These are phyloP conservation scores for Exophiala alcalophila DNA, from an alignment of 2,329 filamentous ascomycete species.

Conservation along the genomic window DNA sequence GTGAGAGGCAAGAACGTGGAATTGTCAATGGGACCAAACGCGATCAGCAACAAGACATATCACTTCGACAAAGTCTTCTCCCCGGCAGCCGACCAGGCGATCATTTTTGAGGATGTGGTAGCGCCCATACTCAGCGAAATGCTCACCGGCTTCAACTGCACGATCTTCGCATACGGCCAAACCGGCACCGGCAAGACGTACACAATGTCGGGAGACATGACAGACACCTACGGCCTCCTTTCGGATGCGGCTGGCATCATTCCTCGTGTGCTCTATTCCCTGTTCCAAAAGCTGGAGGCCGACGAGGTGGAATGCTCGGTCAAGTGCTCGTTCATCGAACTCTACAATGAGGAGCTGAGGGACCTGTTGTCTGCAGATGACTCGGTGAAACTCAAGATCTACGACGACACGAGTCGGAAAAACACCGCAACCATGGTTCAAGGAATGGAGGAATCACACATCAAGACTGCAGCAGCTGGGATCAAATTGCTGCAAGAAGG, in stretches of 20 bases:
- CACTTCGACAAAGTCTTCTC: conserved; percentile 97
- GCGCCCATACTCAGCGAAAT: conserved; percentile 94
- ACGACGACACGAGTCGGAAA: conserved; percentile 81
- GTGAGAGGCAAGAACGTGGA: conserved; percentile 80
- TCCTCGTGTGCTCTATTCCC: conserved; percentile 78
- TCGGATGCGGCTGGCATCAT: conserved; percentile 94
- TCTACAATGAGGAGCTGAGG: conserved; percentile 96
- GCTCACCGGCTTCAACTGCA: conserved; percentile 92
- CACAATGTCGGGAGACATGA: conserved; percentile 98
- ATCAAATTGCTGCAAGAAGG: conserved; percentile 86
- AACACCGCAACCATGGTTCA: conserved; percentile 87
- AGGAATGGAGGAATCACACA: conserved; percentile 95
- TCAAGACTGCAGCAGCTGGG: conserved; percentile 77
- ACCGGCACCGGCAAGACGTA: conserved; percentile 98
- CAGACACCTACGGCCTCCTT: conserved; percentile 75
- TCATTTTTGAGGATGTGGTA: conserved; percentile 94
- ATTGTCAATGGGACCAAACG: conserved; percentile 86
- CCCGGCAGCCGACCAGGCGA: conserved; percentile 85
- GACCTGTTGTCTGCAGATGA: conserved; percentile 84
- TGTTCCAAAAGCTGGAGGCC: conserved; percentile 79
- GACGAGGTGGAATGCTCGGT: conserved; percentile 81
- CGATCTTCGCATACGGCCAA: conserved; percentile 97
- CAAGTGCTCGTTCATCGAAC: conserved; percentile 96
- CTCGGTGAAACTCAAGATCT: conserved; percentile 85
- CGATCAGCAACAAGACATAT: conserved; percentile 93